Evolutionary conservation across 2,329 filamentous ascomycete species (phyloP).

Genomic region (Penicillium sp.): DNA sequence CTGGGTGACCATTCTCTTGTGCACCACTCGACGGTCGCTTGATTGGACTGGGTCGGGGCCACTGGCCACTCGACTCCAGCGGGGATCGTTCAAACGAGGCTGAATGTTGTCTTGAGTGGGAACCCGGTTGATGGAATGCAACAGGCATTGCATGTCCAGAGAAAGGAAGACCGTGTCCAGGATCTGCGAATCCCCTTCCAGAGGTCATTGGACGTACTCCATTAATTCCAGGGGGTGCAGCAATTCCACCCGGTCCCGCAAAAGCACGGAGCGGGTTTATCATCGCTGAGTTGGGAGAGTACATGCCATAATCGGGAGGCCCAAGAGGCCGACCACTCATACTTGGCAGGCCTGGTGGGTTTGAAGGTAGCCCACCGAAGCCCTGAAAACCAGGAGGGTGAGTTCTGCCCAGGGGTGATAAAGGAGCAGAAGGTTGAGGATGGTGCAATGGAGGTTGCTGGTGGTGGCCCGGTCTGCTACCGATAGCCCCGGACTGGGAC

Average conservation of each 20-base stretch:
- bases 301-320: conserved; percentile 55
- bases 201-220: conserved; percentile 60
- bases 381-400: conserved; percentile 51
- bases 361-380: conserved; percentile 54
- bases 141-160: conserved; percentile 42
- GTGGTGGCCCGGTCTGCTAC: conserved; percentile 58
- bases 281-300: conserved; percentile 53
- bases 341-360: conserved; percentile 55
- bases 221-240: conserved; percentile 58
- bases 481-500: conserved; percentile 62
- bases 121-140: conserved; percentile 36
- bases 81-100: conserved; percentile 57
- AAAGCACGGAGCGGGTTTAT: conserved; percentile 58
- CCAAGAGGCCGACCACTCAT: conserved; percentile 51
- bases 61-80: conserved; percentile 60
- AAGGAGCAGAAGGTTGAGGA: conserved; percentile 59
- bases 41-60: conserved; percentile 80
- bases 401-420: conserved; percentile 66
- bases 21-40: conserved; percentile 77
- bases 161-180: conserved; percentile 43
- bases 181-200: conserved; percentile 55
- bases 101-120: conserved; percentile 76
- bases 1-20: conserved; percentile 43
- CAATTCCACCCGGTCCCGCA: conserved; percentile 53
- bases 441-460: conserved; percentile 56